These are phyloP conservation scores for Capsicum rhomboideum DNA, from an alignment of 257 asterid genomes.

Conservation along the genomic window DNA sequence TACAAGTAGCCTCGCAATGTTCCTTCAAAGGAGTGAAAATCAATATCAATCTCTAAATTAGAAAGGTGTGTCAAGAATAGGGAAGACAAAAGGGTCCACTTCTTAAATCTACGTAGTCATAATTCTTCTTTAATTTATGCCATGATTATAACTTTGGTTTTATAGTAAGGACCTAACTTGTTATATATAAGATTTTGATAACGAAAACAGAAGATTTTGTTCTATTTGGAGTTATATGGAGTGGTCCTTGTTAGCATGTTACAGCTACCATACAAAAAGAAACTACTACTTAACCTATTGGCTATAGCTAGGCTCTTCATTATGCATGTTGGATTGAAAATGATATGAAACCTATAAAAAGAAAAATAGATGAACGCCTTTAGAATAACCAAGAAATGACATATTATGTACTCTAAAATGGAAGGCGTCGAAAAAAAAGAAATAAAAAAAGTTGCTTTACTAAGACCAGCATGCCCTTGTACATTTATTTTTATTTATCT, in stretches of 20 bases:
- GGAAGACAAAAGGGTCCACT: neutral
- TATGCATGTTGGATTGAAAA: neutral
- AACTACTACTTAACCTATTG: neutral
- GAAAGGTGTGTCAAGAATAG: conserved; percentile 1
- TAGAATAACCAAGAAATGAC: neutral
- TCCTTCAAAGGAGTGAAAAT: neutral
- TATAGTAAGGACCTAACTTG: neutral
- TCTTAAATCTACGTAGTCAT: neutral
- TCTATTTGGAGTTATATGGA: neutral
- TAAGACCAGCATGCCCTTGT: too few relatives aligned
- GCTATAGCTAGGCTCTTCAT: neutral
- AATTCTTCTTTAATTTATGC: neutral
- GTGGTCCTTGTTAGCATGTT: conserved; percentile 2
- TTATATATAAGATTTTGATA: too few relatives aligned
- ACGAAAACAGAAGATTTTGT: neutral
- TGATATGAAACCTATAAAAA: neutral
- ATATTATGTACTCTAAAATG: too few relatives aligned
- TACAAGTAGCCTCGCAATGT: neutral
- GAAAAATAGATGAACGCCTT: neutral
- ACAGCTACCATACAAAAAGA: conserved; percentile 1
- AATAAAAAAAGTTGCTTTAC: too few relatives aligned
- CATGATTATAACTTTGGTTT: neutral
- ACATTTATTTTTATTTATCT: too few relatives aligned
- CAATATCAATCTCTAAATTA: neutral
- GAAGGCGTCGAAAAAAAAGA: too few relatives aligned